Evolutionary conservation across 257 asterid genomes (phyloP).

Genomic region (Solanum chiquidenum): DNA sequence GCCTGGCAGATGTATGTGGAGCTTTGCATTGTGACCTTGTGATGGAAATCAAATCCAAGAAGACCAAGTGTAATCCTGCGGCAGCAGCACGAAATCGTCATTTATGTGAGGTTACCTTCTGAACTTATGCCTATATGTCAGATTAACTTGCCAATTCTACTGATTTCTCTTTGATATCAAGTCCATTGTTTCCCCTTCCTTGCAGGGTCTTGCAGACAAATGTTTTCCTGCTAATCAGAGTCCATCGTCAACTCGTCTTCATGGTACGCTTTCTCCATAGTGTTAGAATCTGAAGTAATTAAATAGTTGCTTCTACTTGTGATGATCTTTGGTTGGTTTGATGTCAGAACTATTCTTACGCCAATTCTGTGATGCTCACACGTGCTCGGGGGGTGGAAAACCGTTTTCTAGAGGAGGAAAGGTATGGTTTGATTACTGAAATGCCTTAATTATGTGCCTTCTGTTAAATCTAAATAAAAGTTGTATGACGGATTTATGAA

Average conservation of each 20-base stretch:
- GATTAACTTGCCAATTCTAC: background rate
- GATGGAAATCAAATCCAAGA: conserved; percentile 39
- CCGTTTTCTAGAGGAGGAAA: conserved; percentile 85
- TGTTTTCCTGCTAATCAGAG: conserved; percentile 72
- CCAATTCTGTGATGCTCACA: conserved; percentile 90
- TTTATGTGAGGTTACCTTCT: conserved; percentile 66
- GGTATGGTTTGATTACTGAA: conserved; percentile 29
- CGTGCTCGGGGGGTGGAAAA: conserved; percentile 54
- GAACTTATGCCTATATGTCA: background rate
- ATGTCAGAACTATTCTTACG: conserved; percentile 65
- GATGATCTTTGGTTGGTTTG: conserved; percentile 5
- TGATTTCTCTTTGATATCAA: background rate
- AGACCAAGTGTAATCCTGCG: conserved; percentile 86
- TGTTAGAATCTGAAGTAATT: background rate
- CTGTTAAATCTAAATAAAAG: background rate
- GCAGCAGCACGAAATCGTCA: conserved; percentile 77
- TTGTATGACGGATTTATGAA: background rate
- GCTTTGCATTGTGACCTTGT: conserved; percentile 82
- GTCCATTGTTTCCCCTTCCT: background rate
- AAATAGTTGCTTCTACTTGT: background rate
- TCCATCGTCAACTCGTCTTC: conserved; percentile 62
- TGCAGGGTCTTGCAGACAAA: conserved; percentile 69
- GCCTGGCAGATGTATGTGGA: conserved; percentile 92
- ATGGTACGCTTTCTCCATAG: conserved; percentile 35
- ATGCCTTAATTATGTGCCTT: background rate